Conservation (phyloP, 1,139 yeast species). For the Suhomyces ambrosiae region DNA sequence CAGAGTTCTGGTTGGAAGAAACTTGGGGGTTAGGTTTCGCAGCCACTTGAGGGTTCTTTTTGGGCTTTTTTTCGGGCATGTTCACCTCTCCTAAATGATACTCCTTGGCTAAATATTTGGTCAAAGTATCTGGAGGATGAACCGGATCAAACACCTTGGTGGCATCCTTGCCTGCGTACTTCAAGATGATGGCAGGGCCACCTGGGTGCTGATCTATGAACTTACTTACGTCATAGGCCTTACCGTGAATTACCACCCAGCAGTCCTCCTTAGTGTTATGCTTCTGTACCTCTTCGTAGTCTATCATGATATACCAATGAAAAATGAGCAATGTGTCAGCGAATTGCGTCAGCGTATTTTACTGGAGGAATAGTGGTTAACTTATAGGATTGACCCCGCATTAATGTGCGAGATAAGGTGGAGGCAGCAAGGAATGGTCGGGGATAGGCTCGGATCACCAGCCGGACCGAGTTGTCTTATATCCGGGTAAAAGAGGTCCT, state of each 20-base stretch:
- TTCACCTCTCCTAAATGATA: conserved; percentile 39
- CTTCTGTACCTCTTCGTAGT: conserved; percentile 36
- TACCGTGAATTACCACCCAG: conserved; percentile 57
- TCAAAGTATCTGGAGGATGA: conserved; percentile 81
- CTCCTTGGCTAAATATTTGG: conserved; percentile 38
- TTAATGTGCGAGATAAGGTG: no score
- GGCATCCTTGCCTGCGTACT: conserved; percentile 62
- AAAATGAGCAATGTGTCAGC: neutral
- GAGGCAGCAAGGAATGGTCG: neutral
- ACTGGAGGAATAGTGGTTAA: neutral
- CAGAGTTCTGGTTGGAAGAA: neutral
- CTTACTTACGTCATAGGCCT: conserved; percentile 53
- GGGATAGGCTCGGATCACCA: no score
- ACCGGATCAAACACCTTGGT: conserved; percentile 68
- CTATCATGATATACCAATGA: conserved; percentile 18
- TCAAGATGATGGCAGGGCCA: conserved; percentile 52
- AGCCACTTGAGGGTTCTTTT: conserved; percentile 5
- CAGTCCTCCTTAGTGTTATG: conserved; percentile 48
- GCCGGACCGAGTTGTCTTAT: neutral
- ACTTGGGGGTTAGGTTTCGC: conserved; percentile 4
- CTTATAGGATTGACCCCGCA: conserved; percentile 6
- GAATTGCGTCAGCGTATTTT: neutral
- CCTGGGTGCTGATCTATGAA: conserved; percentile 58
- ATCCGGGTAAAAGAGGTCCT: no score
- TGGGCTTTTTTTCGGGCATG: conserved; percentile 17